phyloP scores from a whole-genome alignment of 768 basidiomycete genomes.

The Russula emetica region DNA sequence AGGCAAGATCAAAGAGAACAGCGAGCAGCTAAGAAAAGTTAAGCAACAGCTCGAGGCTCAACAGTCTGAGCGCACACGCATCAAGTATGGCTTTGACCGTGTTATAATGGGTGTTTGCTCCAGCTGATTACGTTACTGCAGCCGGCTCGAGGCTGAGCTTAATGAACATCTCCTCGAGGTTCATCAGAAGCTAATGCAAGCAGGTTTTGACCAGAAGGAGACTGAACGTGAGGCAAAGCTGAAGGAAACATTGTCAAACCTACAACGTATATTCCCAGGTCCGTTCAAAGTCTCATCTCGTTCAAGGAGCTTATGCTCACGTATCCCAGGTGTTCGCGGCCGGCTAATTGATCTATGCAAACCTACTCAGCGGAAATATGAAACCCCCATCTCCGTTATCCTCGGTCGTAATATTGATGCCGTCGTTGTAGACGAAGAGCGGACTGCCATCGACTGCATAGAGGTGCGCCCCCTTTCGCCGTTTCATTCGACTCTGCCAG shows the following conservation, averaged over 20 bases:
- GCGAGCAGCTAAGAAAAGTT: constrained; percentile 56
- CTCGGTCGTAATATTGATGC: constrained; percentile 94
- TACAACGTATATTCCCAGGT: constrained; percentile 92
- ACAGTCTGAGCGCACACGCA: constrained; percentile 74
- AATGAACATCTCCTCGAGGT: constrained; percentile 87
- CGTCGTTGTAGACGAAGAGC: constrained; percentile 94
- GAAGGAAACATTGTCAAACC: constrained; percentile 77
- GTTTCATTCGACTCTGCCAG: not conserved
- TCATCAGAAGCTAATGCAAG: constrained; percentile 81
- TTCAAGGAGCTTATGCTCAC: not conserved
- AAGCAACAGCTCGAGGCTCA: constrained; percentile 81
- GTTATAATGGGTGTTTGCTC: not conserved
- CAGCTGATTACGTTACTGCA: constrained; percentile 33
- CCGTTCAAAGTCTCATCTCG: constrained; percentile 4
- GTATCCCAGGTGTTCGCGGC: constrained; percentile 73
- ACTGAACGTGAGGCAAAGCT: constrained; percentile 77
- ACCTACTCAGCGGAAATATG: constrained; percentile 88
- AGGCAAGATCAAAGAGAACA: constrained; percentile 50
- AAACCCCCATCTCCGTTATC: constrained; percentile 85
- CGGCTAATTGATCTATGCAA: constrained; percentile 93
- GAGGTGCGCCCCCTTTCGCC: constrained; percentile 50
- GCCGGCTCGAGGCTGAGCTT: constrained; percentile 84
- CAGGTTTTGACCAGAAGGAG: constrained; percentile 84
- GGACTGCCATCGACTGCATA: constrained; percentile 95
- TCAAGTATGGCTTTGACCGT: constrained; percentile 50